Base-by-base conservation (phyloP, 768 basidiomycete species). In the Leucogyrophana mollusca region DNA sequence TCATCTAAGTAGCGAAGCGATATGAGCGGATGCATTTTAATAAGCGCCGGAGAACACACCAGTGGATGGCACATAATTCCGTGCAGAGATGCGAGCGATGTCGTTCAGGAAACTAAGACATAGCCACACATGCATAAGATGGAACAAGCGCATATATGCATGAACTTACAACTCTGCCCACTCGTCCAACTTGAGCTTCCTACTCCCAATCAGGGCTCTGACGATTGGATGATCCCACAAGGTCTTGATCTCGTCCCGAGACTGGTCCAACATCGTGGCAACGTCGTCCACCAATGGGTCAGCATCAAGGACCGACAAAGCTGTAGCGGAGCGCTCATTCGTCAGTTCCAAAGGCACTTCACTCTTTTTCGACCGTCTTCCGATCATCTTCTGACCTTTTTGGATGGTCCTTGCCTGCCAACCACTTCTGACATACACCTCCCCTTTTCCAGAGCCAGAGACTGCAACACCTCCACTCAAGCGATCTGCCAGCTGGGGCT, bases 121-220 rank as follows among this genome's bases (percentile, higher is more conserved):
- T 30, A 13, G 35, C 23, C 37, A 47, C 25, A 6, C 5, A 24
- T 24, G 4, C 23, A 54, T 10, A 52, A 45, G 42, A 46, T 39
- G 25, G 9, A 21, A 40, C 37, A 11, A 30, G 40, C 18, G 52
- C 54, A 57, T 68, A 54, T 55, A 64, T 53, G 56, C 59, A 17
- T 10, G 34, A 23, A 73, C 90, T 64, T 60, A 92, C 90, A 87
- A 93, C 68, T 91, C 90, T 10, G 87, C 82, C 84, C 89, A 90
- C 62, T 93, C 90, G 53, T 92, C 89, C 41, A 92, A 71, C 57
- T 87, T 84, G 40, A 92, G 65, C 47, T 82, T 81, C 47, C 89
- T 74, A 57, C 78, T 82, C 17, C 70, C 70, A 37, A 90, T 82
- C 62, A 91, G 66, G 21, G 74, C 78, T 57, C 78, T 80, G 43